phyloP scores from a whole-genome alignment of 129 eudicot species.

The Artemisia tridentata region DNA sequence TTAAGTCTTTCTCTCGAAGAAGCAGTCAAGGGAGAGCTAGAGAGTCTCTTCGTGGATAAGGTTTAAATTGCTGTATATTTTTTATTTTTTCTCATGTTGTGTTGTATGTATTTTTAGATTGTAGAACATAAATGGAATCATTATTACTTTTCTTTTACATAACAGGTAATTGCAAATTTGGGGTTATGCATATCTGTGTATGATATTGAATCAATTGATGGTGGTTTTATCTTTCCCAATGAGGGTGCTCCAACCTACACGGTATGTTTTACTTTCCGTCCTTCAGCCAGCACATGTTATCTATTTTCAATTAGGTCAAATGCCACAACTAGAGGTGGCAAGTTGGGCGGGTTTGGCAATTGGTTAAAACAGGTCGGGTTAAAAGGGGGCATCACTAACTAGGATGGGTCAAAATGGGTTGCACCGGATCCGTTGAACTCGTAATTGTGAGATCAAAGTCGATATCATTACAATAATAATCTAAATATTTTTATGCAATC shows the following conservation, averaged over 20 bases:
- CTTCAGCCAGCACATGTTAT: background rate
- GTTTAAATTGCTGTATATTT: slow-evolving; percentile 23
- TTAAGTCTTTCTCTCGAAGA: slow-evolving; percentile 66
- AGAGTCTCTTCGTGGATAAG: slow-evolving; percentile 81
- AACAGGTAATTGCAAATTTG: slow-evolving; percentile 62
- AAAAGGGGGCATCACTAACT: no score
- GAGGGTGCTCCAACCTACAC: slow-evolving; percentile 89
- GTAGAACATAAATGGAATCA: slow-evolving; percentile 20
- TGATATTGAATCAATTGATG: slow-evolving; percentile 68
- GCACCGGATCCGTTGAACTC: no score
- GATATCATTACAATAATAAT: no score
- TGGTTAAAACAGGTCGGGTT: no score
- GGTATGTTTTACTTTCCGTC: slow-evolving; percentile 33
- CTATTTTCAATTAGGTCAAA: background rate
- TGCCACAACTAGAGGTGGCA: background rate
- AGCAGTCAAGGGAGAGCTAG: slow-evolving; percentile 68
- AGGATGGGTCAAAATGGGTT: no score
- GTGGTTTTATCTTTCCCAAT: slow-evolving; percentile 66
- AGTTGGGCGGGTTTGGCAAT: no score
- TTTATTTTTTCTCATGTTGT: background rate
- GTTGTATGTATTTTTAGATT: no score
- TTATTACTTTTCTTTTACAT: background rate
- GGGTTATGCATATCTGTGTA: slow-evolving; percentile 79
- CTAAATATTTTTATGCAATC: no score
- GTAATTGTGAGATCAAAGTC: no score